Percentiles rank a stretch among this genome's conserved stretches.
These are phyloP conservation scores for Oidiodendron maius DNA, from an alignment of 495 filamentous ascomycete species.

Conservation along the genomic window DNA sequence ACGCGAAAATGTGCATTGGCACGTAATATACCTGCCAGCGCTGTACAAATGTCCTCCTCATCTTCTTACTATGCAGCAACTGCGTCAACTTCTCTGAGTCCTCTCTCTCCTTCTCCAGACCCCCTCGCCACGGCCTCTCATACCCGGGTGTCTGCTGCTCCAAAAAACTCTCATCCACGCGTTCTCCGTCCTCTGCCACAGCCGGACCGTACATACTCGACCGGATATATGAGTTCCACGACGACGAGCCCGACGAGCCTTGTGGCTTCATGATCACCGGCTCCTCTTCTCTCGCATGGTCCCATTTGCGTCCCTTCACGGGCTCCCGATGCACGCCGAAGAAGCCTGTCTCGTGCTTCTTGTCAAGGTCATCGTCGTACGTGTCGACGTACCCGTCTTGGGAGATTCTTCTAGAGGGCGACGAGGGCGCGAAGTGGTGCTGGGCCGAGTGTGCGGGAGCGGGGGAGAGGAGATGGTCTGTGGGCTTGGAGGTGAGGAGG, in stretches of 20 bases:
- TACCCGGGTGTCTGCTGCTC: constrained; percentile 44
- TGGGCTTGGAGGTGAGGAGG: constrained; percentile 13
- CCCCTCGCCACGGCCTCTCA: constrained; percentile 29
- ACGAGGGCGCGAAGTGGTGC: constrained; percentile 50
- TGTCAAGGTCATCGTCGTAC: constrained; percentile 19
- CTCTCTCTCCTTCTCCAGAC: constrained; percentile 6
- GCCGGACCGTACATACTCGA: constrained; percentile 45
- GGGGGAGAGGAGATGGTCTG: constrained; percentile 36
- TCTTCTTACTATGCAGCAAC: constrained; percentile 19
- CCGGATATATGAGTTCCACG: constrained; percentile 41
- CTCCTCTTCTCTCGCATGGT: constrained; percentile 47
- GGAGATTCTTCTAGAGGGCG: constrained; percentile 39
- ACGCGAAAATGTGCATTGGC: not conserved
- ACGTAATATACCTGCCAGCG: constrained; percentile 40
- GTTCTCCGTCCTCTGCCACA: constrained; percentile 35
- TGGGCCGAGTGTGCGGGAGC: constrained; percentile 49
- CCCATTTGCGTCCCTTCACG: constrained; percentile 47
- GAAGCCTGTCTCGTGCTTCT: constrained; percentile 19
- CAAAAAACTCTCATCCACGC: constrained; percentile 36
- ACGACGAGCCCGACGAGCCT: constrained; percentile 27
- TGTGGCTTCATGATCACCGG: constrained; percentile 47
- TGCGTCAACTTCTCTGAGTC: constrained; percentile 17
- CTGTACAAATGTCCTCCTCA: constrained; percentile 46
- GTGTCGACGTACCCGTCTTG: constrained; percentile 46
- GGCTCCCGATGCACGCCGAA: constrained; percentile 27